Evolutionary conservation across 768 basidiomycete species (phyloP), one percentile per base, ranked within the genome.

Genomic region (Mycena venus): DNA sequence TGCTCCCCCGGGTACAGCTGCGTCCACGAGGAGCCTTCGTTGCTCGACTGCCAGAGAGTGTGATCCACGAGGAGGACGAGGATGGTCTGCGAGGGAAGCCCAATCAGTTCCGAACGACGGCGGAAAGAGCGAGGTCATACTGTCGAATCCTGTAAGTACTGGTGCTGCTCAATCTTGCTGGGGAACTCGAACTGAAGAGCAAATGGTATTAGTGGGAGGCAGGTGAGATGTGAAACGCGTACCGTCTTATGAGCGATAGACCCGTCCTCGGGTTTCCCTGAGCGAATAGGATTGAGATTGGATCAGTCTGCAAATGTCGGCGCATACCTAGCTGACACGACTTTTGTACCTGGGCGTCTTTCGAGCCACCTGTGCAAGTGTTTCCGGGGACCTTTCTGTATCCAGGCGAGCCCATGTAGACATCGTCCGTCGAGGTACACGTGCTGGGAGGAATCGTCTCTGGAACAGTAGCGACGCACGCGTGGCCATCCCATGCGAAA

Each of bases 301-400:
- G 5, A 34, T 10, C 34, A 42, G 29, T 40, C 51, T 32, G 62
- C 75, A 23, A 61, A n/a, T n/a, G n/a, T 27, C 55, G 8, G 14
- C 38, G 89, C 91, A 75, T 85, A 94, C 95, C 95, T 81, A 92
- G 85, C 0, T 92, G 91, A 81, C 98, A 99, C 31, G 90, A 84
- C 86, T 98, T 99, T 76, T 88, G 79, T 0, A 94, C 85, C 36
- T 82, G 87, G 19, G 89, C 86, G 77, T 98, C 97, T 84, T 94
- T 95, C 79, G 88, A 85, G 2, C 95, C 96, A 21, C 87, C 87
- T 38, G 87, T 87, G 79, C 98, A 99, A 0, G 92, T 94, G 79
- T 99, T 94, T 0, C 98, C 98, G 8, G 98, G 97, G 72, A 99
- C 95, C 80, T 93, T 91, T 36, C 97, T 88, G 81, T 92, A 99